These are phyloP conservation scores for Fragilaria crotonensis DNA, from an alignment of 108 stramenopile species.

Conservation along the genomic window DNA sequence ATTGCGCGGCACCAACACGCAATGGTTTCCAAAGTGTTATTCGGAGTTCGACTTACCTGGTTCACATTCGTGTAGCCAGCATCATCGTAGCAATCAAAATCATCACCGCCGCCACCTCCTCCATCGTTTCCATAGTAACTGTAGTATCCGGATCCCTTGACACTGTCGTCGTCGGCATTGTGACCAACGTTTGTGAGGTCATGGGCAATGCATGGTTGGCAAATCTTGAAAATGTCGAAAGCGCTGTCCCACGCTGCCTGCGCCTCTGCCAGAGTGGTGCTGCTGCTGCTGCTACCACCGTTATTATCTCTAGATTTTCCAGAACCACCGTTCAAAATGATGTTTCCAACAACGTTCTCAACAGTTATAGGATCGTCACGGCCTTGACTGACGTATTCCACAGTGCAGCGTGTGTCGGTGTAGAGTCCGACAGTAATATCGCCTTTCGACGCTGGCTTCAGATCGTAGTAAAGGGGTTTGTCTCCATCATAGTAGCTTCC, in stretches of 20 bases:
- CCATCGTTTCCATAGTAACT: constrained; percentile 12
- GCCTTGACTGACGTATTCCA: constrained; percentile 19
- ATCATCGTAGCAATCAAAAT: constrained; percentile 37
- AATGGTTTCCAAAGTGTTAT: background rate
- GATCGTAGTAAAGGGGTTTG: constrained; percentile 42
- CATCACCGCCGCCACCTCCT: constrained; percentile 9
- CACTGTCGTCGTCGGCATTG: constrained; percentile 14
- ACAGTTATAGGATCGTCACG: constrained; percentile 10
- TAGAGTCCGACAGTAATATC: constrained; percentile 37
- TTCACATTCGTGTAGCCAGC: constrained; percentile 43
- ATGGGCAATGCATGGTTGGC: constrained; percentile 58
- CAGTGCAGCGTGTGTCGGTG: constrained; percentile 36
- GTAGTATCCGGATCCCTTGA: constrained; percentile 3
- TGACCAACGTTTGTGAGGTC: constrained; percentile 35
- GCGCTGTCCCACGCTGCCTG: constrained; percentile 32
- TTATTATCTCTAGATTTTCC: constrained; percentile 12
- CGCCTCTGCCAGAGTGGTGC: constrained; percentile 17
- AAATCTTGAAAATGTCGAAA: constrained; percentile 33
- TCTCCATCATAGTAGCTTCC: constrained; percentile 1
- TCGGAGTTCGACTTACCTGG: constrained; percentile 37
- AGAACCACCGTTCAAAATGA: constrained; percentile 12
- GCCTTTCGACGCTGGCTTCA: constrained; percentile 38
- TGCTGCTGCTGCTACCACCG: constrained; percentile 11
- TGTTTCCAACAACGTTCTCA: constrained; percentile 39
- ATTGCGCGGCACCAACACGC: constrained; percentile 2